Evolutionary conservation across 805 yeast species (phyloP), one percentile per base, ranked within the genome.

Genomic region (Cyberlindnera mrakii): DNA sequence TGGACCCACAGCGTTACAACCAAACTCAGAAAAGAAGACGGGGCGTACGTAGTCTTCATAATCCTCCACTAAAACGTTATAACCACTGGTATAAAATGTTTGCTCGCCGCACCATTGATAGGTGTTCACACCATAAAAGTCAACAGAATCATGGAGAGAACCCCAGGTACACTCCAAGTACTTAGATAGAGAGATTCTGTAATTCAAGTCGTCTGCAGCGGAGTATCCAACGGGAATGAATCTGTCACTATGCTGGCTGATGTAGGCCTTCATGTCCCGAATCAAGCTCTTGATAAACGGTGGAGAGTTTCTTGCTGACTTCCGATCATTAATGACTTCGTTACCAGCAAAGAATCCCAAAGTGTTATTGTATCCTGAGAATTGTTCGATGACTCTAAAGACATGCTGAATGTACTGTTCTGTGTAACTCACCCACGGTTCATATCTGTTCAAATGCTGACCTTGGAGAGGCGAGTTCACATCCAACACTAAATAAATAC

Each of bases 61-160:
- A 47, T 86, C 95, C 29, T 71, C 70, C 8, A 85, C 85, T 29
- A 91, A 74, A n/a, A 66, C 55, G 47, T 75, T 71, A 53, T 81
- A 84, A 0, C 96, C 97, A 53, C 95, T 83, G 2, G 86, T 71
- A 46, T 78, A 67, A 59, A 88, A 80, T 0, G 93, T 84, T 61
- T 88, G 96, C 38, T 78, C 75, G 3, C 98, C 98, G 70, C 98
- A 93, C 98, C 98, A 91, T 49, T 89, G 86, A 64, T 93, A 93
- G 39, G 95, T 87, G 67, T 93, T 91, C 55, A 91, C 79, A 20
- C 97, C 99, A 64, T 85, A 89, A 69, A 91, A 88, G 58, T 91
- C 98, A 15, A 83, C 80, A 2, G 80, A 63, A 40, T 80, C 83
- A 3, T 58, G 50, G 0, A 73, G 64, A 14, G 65, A 63, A 3